Base-by-base conservation (phyloP, 2,329 filamentous ascomycete genomes). In the Arachnopeziza araneosa region DNA sequence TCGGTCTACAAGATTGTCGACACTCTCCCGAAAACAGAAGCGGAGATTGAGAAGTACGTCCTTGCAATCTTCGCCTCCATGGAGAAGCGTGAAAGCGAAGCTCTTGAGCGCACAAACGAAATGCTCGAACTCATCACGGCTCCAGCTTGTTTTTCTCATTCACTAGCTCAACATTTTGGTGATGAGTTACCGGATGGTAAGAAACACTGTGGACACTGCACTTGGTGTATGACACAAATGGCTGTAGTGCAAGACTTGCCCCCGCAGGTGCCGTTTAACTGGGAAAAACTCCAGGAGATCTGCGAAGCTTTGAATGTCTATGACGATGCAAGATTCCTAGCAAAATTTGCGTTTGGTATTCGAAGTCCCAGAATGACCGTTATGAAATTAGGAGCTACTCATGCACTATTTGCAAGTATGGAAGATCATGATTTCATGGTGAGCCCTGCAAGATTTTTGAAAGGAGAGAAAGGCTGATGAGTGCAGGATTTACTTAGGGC, bases 271-370 rank as follows among this genome's bases (percentile, higher is more conserved):
- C 26, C 26, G 9, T 30, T 30, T 30, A 9, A 30, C 9, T 30
- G 26, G 26, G 9, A 30, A 30, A 30, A 30, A 30, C 26, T 30
- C 26, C 26, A 30, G 26, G 9, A 9, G 5, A 30, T 30, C 26
- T 30, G 26, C 9, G 26, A 30, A 9, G 26, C 26, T 0, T 78
- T 80, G 14, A 65, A 71, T 0, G 76, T 79, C 0, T 75, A 81
- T 1, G 81, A 87, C 53, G 84, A 88, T 67, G 76, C 84, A 1
- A 72, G 84, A 14, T 81, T 85, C 63, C 72, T 87, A 26, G 82
- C 85, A 0, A 76, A 81, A 22, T 72, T 87, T 3, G 84, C 83
- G 0, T 87, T 86, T 68, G 85, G 85, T 0, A 86, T 87, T 67
- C 76, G 75, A 52, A 87, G 82, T 64, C 85, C 84, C 0, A 72